Base-by-base conservation (phyloP, 345 rosid species). In the Eucalyptus sideroxylon region DNA sequence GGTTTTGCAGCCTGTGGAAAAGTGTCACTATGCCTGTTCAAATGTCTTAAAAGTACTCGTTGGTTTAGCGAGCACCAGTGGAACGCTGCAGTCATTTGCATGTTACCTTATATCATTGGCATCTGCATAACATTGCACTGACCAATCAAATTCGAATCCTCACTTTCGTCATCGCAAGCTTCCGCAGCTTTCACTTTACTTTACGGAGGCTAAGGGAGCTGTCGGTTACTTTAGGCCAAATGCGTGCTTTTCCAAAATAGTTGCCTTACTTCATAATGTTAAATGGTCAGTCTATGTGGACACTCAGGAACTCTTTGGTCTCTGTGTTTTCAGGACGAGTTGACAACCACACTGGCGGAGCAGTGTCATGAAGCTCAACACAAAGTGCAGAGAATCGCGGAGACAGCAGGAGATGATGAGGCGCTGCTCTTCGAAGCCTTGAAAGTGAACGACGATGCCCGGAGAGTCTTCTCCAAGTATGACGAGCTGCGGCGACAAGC, bases 391-490 rank as follows among this genome's bases (percentile, higher is more conserved):
- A 92, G 97, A 93, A 95, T 97, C 82, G 93, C 96, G 16, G 98
- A 95, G 91, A 93, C 96, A 24, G 93, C 89, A 60, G 98, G 97
- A 89, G 96, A 95, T 49, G 92, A 96, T 19, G 99, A 97, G 93
- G 97, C 97, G 31, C 23, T 94, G 88, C 94, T 97, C 19, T 97
- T 96, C 56, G 96, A 94, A 93, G 98, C 98, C 88, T 91, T 96
- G 94, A 96, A 94, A 89, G 96, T 95, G 89, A 97, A 96, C 45
- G 98, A 96, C 34, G 97, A 97, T 90, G 92, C 96, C 86, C 96
- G 92, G 92, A 95, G 95, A 90, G 96, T 91, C 77, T 93, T 95
- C 42, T 90, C 95, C 8, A 95, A 93, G 95, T 96, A 94, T 82
- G 96, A 96, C 82, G 95, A 95, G 72, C 86, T 95, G 93, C 91